Evolutionary conservation across 768 basidiomycete species (phyloP), one percentile per base, ranked within the genome.

Genomic region (Gelatoporia subvermispora): DNA sequence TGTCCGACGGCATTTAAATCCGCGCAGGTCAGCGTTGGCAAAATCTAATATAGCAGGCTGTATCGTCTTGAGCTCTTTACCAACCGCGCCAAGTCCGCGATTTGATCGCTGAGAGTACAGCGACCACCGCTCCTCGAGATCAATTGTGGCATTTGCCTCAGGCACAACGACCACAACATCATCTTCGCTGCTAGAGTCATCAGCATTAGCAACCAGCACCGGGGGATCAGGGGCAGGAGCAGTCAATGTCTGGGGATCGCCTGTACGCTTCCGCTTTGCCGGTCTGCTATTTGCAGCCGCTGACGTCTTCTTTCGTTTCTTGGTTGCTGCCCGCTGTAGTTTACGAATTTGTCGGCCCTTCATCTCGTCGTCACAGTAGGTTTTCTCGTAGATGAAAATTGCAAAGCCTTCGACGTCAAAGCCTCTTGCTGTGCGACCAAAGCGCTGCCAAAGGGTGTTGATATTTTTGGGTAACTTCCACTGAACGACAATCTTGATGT

Each of bases 401-500:
- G 49, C 60, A 0, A 43, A 41, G 8, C 44, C 60, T 16, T 47
- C 5, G 11, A 60, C 47, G 1, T 2, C 13, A 15, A 10, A 35
- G 31, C 56, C 43, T 9, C 60, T 22, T 3, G 47, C 68, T 4
- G 51, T 68, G 16, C 60, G 60, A 2, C 70, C 69, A 47, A 68
- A 65, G 1, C 62, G 48, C 47, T 72, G 71, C 67, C 63, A 66
- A 5, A 71, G 47, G 0, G 64, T 56, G 3, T 54, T 53, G 9
- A 69, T 37, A 23, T 48, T 47, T 42, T 60, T 59, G 4, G 59
- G 60, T 0, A 54, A 61, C 22, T 47, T 47, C 55, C 57, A 72
- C 49, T 72, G 71, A 4, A 72, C 60, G 17, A 72, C 61, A 22
- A 71, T 42, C 8, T 50, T 24, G 3, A 73, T 65, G 47, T 65